phyloP scores from a whole-genome alignment of 2,329 filamentous ascomycete species.

The Fusarium avenaceum region DNA sequence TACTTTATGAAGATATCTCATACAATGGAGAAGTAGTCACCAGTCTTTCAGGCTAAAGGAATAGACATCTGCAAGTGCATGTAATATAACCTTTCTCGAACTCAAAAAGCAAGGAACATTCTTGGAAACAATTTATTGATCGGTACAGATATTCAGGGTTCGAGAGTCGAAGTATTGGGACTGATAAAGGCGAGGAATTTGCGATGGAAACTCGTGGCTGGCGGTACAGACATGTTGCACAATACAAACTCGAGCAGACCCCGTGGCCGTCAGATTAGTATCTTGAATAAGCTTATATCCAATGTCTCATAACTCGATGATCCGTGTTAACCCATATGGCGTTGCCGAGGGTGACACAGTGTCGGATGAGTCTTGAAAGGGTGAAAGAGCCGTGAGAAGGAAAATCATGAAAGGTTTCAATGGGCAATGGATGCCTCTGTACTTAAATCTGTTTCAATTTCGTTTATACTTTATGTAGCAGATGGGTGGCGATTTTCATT shows the following conservation, averaged over 20 bases:
- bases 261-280: not conserved
- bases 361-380: not conserved
- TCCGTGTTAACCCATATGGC: not conserved
- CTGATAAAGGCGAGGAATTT: not conserved
- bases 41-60: too few relatives aligned
- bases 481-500: not conserved
- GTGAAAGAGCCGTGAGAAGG: not conserved
- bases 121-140: too few relatives aligned
- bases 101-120: too few relatives aligned
- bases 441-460: not conserved
- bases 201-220: not conserved
- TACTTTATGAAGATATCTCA: too few relatives aligned
- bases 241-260: not conserved
- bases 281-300: conserved; percentile 5
- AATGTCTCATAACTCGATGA: not conserved
- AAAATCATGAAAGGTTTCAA: not conserved
- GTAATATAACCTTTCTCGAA: too few relatives aligned
- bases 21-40: too few relatives aligned
- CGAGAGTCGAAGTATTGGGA: not conserved
- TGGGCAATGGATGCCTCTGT: not conserved
- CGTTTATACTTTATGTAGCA: not conserved
- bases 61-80: too few relatives aligned
- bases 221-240: conserved; percentile 1
- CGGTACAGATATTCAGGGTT: too few relatives aligned
- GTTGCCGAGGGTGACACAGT: not conserved